phyloP scores from a whole-genome alignment of 257 asterid species.

The Solanum piurae region DNA sequence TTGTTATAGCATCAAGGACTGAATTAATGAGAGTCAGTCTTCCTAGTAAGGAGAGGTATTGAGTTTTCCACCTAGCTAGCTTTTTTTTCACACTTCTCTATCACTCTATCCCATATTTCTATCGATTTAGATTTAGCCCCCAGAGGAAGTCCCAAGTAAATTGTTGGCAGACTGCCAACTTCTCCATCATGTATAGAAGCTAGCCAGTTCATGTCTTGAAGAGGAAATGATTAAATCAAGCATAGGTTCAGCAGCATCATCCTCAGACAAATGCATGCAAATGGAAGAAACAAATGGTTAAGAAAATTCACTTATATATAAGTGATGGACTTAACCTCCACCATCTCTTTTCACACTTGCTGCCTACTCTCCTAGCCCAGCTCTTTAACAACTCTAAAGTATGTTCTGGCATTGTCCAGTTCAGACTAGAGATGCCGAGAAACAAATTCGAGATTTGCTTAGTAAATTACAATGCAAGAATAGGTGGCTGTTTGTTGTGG shows the following conservation, averaged over 20 bases:
- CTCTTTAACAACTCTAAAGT: no score
- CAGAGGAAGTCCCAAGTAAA: no score
- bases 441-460: not conserved
- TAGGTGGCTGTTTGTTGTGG: no score
- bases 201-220: not conserved
- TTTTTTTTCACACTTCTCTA: not conserved
- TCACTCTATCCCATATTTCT: not conserved
- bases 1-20: not conserved
- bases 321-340: not conserved
- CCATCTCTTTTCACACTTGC: not conserved
- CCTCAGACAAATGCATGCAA: not conserved
- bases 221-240: not conserved
- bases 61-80: not conserved
- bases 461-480: not conserved
- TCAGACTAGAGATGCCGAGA: not conserved
- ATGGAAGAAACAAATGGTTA: conserved; percentile 2
- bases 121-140: no score
- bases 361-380: not conserved
- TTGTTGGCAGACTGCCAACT: no score
- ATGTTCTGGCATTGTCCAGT: not conserved
- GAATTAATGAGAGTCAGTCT: not conserved
- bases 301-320: not conserved
- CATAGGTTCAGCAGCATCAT: not conserved
- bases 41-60: not conserved
- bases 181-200: no score